phyloP scores from a whole-genome alignment of 2,329 filamentous ascomycete genomes.

The Botrytis hyacinthi region DNA sequence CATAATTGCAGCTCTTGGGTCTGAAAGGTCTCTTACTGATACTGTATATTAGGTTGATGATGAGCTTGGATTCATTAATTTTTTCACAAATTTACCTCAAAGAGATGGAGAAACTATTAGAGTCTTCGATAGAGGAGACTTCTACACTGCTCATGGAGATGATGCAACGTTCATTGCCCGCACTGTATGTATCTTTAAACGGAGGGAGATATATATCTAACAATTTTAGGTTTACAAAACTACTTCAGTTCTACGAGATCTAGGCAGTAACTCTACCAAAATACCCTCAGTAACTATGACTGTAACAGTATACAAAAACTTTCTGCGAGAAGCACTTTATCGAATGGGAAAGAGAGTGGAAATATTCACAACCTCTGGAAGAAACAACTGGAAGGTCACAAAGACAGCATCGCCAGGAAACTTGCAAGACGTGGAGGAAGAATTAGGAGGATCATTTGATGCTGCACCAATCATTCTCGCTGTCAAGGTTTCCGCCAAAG shows the following conservation, averaged over 20 bases:
- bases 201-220: slow-evolving; percentile 9
- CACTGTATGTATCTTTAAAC: slow-evolving; percentile 50
- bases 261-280: slow-evolving; percentile 81
- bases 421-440: slow-evolving; percentile 93
- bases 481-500: slow-evolving; percentile 88
- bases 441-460: slow-evolving; percentile 85
- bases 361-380: slow-evolving; percentile 76
- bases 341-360: slow-evolving; percentile 87
- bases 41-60: slow-evolving; percentile 71
- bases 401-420: slow-evolving; percentile 97
- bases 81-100: slow-evolving; percentile 81
- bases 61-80: slow-evolving; percentile 93
- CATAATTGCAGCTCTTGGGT: slow-evolving; percentile 1
- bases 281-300: slow-evolving; percentile 95
- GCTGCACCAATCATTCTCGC: slow-evolving; percentile 91
- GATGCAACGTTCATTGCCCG: slow-evolving; percentile 82
- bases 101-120: slow-evolving; percentile 74
- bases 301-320: slow-evolving; percentile 90
- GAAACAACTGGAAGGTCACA: slow-evolving; percentile 86
- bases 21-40: slow-evolving; percentile 22
- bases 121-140: slow-evolving; percentile 92
- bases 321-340: slow-evolving; percentile 90
- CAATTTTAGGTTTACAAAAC: slow-evolving; percentile 81
- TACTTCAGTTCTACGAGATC: slow-evolving; percentile 86
- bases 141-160: slow-evolving; percentile 88